A percentile compares a stretch with the other conserved stretches of the same genome.
Conservation (phyloP, 441 rosid genomes). For the Metrosideros polymorpha region DNA sequence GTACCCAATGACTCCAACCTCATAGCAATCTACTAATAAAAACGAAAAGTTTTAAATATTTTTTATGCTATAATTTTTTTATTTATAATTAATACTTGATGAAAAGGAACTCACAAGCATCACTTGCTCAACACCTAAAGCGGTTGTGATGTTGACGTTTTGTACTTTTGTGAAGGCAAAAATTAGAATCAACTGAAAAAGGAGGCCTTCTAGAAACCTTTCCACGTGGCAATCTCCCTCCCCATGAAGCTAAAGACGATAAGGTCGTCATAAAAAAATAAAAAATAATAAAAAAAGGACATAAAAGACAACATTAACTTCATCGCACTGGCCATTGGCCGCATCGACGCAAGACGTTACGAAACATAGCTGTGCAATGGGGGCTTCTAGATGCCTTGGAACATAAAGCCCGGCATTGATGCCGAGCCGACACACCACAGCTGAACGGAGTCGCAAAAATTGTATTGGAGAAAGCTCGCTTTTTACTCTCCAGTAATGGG, state of each 20-base stretch:
- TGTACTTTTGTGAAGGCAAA: background rate
- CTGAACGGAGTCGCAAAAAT: background rate
- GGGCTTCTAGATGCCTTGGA: background rate
- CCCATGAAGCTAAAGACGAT: background rate
- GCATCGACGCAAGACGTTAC: too few species aligned
- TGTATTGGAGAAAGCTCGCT: background rate
- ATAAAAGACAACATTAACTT: background rate
- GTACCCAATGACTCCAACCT: background rate
- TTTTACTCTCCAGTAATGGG: background rate
- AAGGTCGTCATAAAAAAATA: background rate
- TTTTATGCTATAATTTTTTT: too few species aligned
- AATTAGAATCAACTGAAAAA: background rate
- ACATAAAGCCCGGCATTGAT: too few species aligned
- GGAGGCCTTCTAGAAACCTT: background rate
- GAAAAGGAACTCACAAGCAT: background rate
- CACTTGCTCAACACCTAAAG: background rate
- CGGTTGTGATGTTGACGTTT: background rate
- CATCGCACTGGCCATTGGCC: background rate
- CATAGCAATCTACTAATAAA: background rate
- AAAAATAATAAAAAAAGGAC: rapidly evolving
- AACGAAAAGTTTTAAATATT: background rate
- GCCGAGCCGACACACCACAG: background rate
- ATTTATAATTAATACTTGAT: background rate
- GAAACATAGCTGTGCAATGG: too few species aligned
- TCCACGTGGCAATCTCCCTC: background rate